Evolutionary conservation across 1,284 basidiomycete species (phyloP).

Genomic region (Takashimella tepidaria): DNA sequence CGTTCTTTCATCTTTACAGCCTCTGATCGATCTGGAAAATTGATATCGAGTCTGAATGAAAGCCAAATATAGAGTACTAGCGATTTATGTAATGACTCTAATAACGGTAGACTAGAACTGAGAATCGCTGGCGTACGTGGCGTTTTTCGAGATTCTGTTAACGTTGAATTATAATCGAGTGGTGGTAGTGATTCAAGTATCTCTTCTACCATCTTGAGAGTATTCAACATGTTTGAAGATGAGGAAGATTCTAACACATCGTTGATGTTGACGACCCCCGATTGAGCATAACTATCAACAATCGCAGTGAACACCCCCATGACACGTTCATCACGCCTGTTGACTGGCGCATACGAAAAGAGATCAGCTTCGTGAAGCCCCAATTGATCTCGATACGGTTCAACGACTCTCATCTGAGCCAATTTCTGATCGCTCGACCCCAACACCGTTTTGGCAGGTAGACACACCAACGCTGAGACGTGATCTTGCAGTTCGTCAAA

Average conservation of each 20-base stretch:
- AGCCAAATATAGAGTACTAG: constrained; percentile 85
- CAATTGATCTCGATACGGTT: constrained; percentile 49
- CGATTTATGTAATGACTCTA: constrained; percentile 80
- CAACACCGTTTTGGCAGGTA: constrained; percentile 53
- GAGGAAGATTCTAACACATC: constrained; percentile 28
- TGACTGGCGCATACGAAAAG: constrained; percentile 52
- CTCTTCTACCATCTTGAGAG: constrained; percentile 51
- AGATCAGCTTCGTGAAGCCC: constrained; percentile 54
- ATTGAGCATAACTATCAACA: constrained; percentile 44
- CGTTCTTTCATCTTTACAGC: constrained; percentile 59
- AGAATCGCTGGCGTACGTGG: constrained; percentile 31
- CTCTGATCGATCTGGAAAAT: constrained; percentile 59
- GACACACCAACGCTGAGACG: constrained; percentile 47
- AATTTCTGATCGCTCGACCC: constrained; percentile 43
- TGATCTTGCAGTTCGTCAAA: constrained; percentile 35
- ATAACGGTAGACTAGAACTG: constrained; percentile 40
- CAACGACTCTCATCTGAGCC: constrained; percentile 50
- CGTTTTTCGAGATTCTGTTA: background rate
- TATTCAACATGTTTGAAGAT: constrained; percentile 49
- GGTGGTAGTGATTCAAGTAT: constrained; percentile 35
- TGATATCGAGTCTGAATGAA: constrained; percentile 66
- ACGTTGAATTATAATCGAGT: constrained; percentile 8
- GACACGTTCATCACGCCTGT: constrained; percentile 48
- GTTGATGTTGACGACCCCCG: constrained; percentile 46
- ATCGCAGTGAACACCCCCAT: constrained; percentile 44